Percentiles rank a stretch among this genome's conserved stretches.
phyloP scores from a whole-genome alignment of 441 rosid species.

The Capsella rubella region DNA sequence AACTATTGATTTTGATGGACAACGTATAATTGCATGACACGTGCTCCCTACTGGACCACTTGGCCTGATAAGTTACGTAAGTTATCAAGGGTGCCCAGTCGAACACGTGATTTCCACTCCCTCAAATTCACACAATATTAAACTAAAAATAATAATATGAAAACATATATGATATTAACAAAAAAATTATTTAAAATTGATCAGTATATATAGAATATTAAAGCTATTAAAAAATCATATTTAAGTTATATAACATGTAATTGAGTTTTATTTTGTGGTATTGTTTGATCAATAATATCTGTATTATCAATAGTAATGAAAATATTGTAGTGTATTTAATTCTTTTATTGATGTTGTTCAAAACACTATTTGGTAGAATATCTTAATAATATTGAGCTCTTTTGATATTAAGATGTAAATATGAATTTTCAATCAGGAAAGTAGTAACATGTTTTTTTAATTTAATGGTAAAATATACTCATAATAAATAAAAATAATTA shows the following conservation, averaged over 20 bases:
- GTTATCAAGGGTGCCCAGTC: conserved; percentile 32
- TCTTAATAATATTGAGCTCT: not conserved
- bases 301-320: too few relatives aligned
- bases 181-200: not conserved
- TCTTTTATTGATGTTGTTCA: too few relatives aligned
- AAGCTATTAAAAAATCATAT: not conserved
- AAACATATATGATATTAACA: not conserved
- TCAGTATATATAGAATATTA: too few relatives aligned
- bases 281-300: too few relatives aligned
- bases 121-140: not conserved
- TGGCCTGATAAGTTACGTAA: conserved; percentile 24
- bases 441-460: too few relatives aligned
- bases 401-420: not conserved
- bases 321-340: too few relatives aligned
- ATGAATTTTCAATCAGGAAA: too few relatives aligned
- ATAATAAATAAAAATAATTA: not conserved
- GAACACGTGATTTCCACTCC: not conserved
- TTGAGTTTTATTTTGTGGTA: not conserved
- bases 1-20: not conserved
- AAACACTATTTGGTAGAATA: too few relatives aligned
- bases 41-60: conserved; percentile 3
- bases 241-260: not conserved
- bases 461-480: too few relatives aligned
- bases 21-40: conserved; percentile 25
- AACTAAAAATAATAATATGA: not conserved